Evolutionary conservation across 164 flowering plant genomes (phyloP).

Genomic region (Akebia trifoliata): DNA sequence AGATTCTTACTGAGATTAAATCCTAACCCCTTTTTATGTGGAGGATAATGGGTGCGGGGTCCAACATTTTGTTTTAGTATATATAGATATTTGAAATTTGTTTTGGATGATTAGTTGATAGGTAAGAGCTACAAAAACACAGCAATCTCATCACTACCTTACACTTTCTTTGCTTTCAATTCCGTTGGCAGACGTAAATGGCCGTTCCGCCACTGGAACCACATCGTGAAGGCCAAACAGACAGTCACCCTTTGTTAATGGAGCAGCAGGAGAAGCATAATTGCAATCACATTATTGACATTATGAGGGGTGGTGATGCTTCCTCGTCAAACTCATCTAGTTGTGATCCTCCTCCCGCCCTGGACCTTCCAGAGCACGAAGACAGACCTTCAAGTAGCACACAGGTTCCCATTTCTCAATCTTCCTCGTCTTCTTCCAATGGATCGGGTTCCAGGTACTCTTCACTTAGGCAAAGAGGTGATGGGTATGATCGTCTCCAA

Average conservation of each 20-base stretch:
- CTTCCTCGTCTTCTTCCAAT: constrained; percentile 23
- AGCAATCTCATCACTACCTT: constrained; percentile 15
- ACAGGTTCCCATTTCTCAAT: constrained; percentile 21
- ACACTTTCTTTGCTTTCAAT: constrained; percentile 35
- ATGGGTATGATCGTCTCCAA: constrained; percentile 47
- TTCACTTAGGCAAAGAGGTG: constrained; percentile 46
- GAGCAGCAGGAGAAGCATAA: constrained; percentile 42
- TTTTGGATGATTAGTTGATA: no score
- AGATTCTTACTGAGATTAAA: no score
- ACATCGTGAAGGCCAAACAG: constrained; percentile 32
- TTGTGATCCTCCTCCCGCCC: constrained; percentile 28
- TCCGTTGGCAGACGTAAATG: constrained; percentile 47
- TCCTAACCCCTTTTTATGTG: no score
- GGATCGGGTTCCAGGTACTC: constrained; percentile 35
- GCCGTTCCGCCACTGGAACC: constrained; percentile 46
- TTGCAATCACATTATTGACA: constrained; percentile 61
- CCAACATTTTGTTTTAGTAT: no score
- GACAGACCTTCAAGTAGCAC: constrained; percentile 41
- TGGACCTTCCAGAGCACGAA: constrained; percentile 29
- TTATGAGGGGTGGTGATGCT: constrained; percentile 40
- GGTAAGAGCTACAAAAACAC: not conserved
- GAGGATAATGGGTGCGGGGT: no score
- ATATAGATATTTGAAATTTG: no score
- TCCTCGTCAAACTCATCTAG: constrained; percentile 43
- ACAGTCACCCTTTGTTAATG: constrained; percentile 58